These are phyloP conservation scores for Botrytis fragariae DNA, from an alignment of 2,329 filamentous ascomycete genomes.

Conservation along the genomic window DNA sequence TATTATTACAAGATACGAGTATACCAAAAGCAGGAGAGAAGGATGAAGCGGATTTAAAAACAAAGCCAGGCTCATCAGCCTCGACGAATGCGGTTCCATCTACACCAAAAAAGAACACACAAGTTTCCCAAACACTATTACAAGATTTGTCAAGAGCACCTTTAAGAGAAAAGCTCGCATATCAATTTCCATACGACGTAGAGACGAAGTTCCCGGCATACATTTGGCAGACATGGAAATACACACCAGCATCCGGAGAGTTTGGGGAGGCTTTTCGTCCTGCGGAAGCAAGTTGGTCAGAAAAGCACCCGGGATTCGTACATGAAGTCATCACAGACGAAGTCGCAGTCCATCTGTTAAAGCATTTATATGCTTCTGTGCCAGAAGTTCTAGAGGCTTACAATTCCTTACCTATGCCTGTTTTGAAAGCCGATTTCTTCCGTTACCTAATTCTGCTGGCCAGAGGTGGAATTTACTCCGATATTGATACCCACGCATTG, in stretches of 20 bases:
- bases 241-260: conserved; percentile 69
- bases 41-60: conserved; percentile 8
- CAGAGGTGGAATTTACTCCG: conserved; percentile 79
- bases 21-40: not conserved
- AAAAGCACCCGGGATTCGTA: conserved; percentile 83
- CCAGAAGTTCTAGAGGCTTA: conserved; percentile 79
- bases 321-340: conserved; percentile 97
- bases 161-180: conserved; percentile 77
- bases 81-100: conserved; percentile 21
- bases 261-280: conserved; percentile 75
- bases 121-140: conserved; percentile 29
- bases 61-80: conserved; percentile 18
- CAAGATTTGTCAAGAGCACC: conserved; percentile 67
- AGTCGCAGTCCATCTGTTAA: conserved; percentile 76
- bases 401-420: conserved; percentile 66
- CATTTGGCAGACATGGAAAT: conserved; percentile 99
- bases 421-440: conserved; percentile 74
- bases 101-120: conserved; percentile 25
- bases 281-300: conserved; percentile 85
- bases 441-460: conserved; percentile 71
- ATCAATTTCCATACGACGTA: conserved; percentile 91
- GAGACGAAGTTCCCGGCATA: conserved; percentile 90
- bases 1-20: conserved; percentile 12
- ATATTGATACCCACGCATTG: conserved; percentile 88
- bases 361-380: conserved; percentile 79